Evolutionary conservation across 2,329 filamentous ascomycete genomes (phyloP).

Genomic region (Ceratocystis huliohia): DNA sequence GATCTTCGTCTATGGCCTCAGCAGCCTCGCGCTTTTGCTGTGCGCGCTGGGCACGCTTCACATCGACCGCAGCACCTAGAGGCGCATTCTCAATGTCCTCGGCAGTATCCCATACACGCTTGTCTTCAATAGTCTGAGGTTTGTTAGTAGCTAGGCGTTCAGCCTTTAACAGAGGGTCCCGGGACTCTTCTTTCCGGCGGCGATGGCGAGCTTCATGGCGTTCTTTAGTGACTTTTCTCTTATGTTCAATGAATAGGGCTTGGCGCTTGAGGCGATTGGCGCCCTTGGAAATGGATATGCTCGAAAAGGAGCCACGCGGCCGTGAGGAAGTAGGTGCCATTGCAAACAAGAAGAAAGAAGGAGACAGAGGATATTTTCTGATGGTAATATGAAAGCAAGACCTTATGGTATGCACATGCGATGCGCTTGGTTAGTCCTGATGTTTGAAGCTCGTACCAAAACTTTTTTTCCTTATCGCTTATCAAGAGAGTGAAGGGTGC

Average conservation of each 20-base stretch:
- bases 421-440: background rate
- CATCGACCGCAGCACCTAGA: constrained; percentile 43
- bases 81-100: constrained; percentile 42
- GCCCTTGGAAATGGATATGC: constrained; percentile 32
- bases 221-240: constrained; percentile 59
- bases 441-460: constrained; percentile 8
- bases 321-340: constrained; percentile 23
- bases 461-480: constrained; percentile 21
- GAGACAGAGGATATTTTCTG: background rate
- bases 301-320: constrained; percentile 22
- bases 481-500: background rate
- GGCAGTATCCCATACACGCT: constrained; percentile 78
- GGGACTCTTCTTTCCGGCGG: constrained; percentile 72
- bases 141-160: constrained; percentile 66
- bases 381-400: background rate
- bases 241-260: constrained; percentile 65
- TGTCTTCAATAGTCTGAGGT: constrained; percentile 69
- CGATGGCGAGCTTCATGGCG: constrained; percentile 66
- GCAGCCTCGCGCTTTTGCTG: constrained; percentile 42
- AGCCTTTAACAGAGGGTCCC: constrained; percentile 62
- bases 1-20: constrained; percentile 36
- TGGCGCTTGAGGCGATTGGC: constrained; percentile 72
- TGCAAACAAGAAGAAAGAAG: background rate
- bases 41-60: constrained; percentile 44
- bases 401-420: background rate